phyloP scores from a whole-genome alignment of 1,139 yeast genomes.

The Debaryomyces coudertii region DNA sequence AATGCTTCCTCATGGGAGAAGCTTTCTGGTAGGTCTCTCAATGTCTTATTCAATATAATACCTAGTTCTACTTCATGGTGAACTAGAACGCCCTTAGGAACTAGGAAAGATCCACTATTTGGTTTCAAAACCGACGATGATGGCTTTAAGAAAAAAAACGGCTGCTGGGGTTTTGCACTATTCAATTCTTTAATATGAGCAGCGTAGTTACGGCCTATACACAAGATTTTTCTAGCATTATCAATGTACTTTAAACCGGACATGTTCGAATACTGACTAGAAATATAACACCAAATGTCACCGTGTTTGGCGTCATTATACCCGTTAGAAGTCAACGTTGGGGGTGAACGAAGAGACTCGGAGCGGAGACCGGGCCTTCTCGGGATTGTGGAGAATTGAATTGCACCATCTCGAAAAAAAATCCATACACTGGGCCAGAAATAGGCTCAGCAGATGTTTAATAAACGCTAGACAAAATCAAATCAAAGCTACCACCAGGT shows the following conservation, averaged over 20 bases:
- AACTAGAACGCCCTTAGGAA: slow-evolving; percentile 79
- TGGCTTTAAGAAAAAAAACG: slow-evolving; percentile 92
- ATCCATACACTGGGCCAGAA: not conserved
- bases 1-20: slow-evolving; percentile 71
- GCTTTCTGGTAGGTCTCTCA: slow-evolving; percentile 61
- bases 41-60: slow-evolving; percentile 63
- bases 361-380: not conserved
- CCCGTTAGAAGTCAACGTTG: not conserved
- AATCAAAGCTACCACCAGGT: too few relatives aligned
- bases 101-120: slow-evolving; percentile 71
- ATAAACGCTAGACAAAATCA: too few relatives aligned
- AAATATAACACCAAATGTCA: not conserved
- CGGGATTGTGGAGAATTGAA: not conserved
- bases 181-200: slow-evolving; percentile 92
- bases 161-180: slow-evolving; percentile 77
- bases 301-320: not conserved
- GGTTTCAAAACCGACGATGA: slow-evolving; percentile 65
- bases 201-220: slow-evolving; percentile 95
- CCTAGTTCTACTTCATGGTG: slow-evolving; percentile 97
- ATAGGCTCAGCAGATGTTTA: too few relatives aligned
- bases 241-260: slow-evolving; percentile 58
- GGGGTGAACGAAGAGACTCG: not conserved
- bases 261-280: slow-evolving; percentile 31
- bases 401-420: too few relatives aligned
- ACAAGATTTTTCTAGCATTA: slow-evolving; percentile 77